These are phyloP conservation scores for Thermomyces lanuginosus DNA, from an alignment of 2,329 filamentous ascomycete genomes.

Conservation along the genomic window DNA sequence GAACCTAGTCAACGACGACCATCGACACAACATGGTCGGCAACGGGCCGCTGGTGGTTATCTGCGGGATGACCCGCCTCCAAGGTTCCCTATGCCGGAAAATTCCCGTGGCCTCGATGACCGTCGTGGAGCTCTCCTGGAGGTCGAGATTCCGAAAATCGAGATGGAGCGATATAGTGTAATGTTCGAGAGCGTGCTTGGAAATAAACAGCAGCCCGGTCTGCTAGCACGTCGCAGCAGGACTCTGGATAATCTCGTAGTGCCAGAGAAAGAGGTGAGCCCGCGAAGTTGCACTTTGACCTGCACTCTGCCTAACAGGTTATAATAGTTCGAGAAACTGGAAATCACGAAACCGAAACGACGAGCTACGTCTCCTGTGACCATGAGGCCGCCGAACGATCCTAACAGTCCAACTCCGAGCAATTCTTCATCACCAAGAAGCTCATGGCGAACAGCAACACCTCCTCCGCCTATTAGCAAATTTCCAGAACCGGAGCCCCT, in stretches of 20 bases:
- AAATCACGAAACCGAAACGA: slow-evolving; percentile 13
- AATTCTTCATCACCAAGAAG: too few relatives aligned
- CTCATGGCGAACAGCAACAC: too few relatives aligned
- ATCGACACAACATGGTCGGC: too few relatives aligned
- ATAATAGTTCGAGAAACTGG: slow-evolving; percentile 1
- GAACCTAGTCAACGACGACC: too few relatives aligned
- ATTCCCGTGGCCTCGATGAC: too few relatives aligned
- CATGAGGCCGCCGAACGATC: slow-evolving; percentile 18
- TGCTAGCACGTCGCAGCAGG: slow-evolving; percentile 21
- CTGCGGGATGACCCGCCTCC: too few relatives aligned
- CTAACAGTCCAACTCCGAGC: too few relatives aligned
- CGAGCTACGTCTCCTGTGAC: slow-evolving; percentile 22
- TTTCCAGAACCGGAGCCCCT: too few relatives aligned
- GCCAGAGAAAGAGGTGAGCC: slow-evolving; percentile 30
- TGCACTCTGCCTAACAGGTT: neutral
- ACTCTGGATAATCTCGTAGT: slow-evolving; percentile 36
- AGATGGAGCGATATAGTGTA: slow-evolving; percentile 79
- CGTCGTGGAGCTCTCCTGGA: slow-evolving; percentile 38
- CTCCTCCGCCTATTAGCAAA: too few relatives aligned
- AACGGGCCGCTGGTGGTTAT: too few relatives aligned
- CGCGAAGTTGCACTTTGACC: neutral
- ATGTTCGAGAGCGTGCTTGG: slow-evolving; percentile 71
- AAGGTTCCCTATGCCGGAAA: too few relatives aligned
- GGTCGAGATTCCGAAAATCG: slow-evolving; percentile 62
- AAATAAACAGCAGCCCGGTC: slow-evolving; percentile 20